A percentile compares a stretch with the other conserved stretches of the same genome.
These are phyloP conservation scores for Skeletonema tropicum DNA, from an alignment of 108 stramenopile genomes.

Conservation along the genomic window DNA sequence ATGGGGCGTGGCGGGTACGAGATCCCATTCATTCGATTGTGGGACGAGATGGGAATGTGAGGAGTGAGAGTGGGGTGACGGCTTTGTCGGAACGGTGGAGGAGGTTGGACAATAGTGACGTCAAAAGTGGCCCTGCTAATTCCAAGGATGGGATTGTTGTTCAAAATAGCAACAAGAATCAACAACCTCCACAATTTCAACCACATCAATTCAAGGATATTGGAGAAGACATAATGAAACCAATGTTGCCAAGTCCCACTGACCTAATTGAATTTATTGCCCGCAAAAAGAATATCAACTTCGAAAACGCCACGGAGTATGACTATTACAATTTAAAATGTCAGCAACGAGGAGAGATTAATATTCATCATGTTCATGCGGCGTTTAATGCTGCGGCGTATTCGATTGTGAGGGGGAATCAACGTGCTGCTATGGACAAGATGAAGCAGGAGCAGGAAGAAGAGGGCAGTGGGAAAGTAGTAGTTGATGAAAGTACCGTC, in stretches of 20 bases:
- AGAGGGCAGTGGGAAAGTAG: not conserved
- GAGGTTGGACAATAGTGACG: not conserved
- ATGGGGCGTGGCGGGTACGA: constrained; percentile 25
- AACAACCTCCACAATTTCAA: not conserved
- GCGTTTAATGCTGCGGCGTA: constrained; percentile 41
- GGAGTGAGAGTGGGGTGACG: not conserved
- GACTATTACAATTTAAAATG: not conserved
- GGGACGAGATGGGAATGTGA: constrained; percentile 1
- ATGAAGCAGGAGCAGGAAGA: not conserved
- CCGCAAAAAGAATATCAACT: not conserved
- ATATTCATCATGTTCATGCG: constrained; percentile 15
- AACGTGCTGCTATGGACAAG: not conserved
- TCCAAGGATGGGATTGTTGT: not conserved
- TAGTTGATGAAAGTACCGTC: not conserved
- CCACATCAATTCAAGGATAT: not conserved
- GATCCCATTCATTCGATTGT: constrained; percentile 21
- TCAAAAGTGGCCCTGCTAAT: not conserved
- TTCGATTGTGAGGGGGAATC: constrained; percentile 22
- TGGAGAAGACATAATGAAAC: not conserved
- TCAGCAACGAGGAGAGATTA: constrained; percentile 1
- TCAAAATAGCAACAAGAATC: not conserved
- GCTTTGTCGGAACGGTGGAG: not conserved
- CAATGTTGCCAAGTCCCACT: not conserved
- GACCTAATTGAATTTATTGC: not conserved
- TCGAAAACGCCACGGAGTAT: not conserved